Base-by-base conservation (phyloP, 805 yeast species). In the Lachancea kluyveri region DNA sequence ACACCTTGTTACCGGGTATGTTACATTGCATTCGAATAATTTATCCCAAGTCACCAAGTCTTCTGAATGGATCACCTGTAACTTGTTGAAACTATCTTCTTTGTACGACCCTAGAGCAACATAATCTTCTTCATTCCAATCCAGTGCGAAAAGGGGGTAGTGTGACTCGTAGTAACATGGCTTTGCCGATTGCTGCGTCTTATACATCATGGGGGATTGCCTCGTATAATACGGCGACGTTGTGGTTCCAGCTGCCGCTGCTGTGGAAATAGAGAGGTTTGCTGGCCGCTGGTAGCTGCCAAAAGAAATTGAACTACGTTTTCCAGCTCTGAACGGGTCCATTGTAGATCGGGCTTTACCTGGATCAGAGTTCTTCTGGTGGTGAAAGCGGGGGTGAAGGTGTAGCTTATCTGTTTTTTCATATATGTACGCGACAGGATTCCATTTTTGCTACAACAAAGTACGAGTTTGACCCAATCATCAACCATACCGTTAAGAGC, bases 21-120 rank as follows among this genome's bases (percentile, higher is more conserved):
- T 48, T n/a, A 51, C 46, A 18, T 48, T 43, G 20, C 42, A 39
- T 27, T 55, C 57, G 6, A 52, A 45, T 3, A 53, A 43, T 15
- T 41, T 45, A 11, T 85, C 96, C 97, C 92, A 64, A 78, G 95
- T 48, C 79, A 83, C 8, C 82, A 77, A 4, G 72, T 67, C 37
- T 0, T 50, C 26, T 0, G 72, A 70, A 28, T 60, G 57, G 7
- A 71, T 41, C 1, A 80, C 56, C 48, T 76, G 77, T 16, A 87
- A 53, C 42, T 73, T 72, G 57, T 88, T 88, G 24, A 67, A 62
- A 17, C 75, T 63, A 30, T 85, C 94, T 54, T 88, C 96, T 37
- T 82, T 72, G 52, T 77, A 85, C 0, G 95, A 72, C 8, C 62
- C 56, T 15, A 57, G 28, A 13, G 54, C 46, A 8, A 55, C 52